Evolutionary conservation across 1,284 basidiomycete genomes (phyloP), one percentile per base, ranked within the genome.

Genomic region (Ustilago curta): DNA sequence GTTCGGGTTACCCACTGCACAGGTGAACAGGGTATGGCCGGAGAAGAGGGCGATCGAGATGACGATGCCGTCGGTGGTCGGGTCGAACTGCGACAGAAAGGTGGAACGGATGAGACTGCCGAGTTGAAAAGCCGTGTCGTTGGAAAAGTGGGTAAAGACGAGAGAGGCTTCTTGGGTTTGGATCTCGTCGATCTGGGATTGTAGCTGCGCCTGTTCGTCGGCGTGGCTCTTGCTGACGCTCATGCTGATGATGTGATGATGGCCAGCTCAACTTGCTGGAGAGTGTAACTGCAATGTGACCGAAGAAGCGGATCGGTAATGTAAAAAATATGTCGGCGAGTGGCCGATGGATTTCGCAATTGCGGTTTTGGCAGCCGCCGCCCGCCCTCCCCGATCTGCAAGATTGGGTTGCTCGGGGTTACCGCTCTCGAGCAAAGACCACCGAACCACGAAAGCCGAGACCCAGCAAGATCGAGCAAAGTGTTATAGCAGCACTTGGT

Each of bases 21-120:
- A 64, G 2, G 68, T 39, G 67, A 77, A 77, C 23, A 80, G 63
- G 0, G 59, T 71, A 27, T 78, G 71, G 1, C 75, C 78, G 18
- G 59, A 68, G 31, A 77, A 72, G 23, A 76, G 62, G 18, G 62
- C 25, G 56, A 80, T 70, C 18, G 59, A 60, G 53, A 80, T 70
- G 29, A 77, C 74, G 35, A 78, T 74, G 40, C 76, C 76, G 23
- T 65, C 54, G 3, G 23, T 19, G 12, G 18, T 19, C 11, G 60
- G 44, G 50, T 69, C 51, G 59, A 37, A 69, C 1, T 8, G 14
- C 4, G 49, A 23, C 14, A 76, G 54, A 40, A 75, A 76, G 23
- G 14, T 31, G 40, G 55, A 39, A 32, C 76, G 72, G 49, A 78
- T 70, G 23, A 57, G 60, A 4, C 39, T 50, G 27, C 76, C 76